Conservation (phyloP, 2,329 filamentous ascomycete species). For the Peltaster fructicola region DNA sequence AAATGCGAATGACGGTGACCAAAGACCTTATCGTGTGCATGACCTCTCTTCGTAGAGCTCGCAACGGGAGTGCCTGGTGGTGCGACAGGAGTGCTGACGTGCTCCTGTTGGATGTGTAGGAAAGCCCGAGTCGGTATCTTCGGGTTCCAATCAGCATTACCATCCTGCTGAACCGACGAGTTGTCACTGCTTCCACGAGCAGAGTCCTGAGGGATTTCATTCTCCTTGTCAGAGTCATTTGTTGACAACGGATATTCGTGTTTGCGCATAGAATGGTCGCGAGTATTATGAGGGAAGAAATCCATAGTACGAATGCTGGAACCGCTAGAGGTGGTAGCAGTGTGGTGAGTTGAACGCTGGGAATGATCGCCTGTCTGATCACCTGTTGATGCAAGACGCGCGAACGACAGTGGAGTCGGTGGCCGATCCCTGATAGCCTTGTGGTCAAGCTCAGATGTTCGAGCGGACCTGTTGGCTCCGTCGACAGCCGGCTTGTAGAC, state of each 20-base stretch:
- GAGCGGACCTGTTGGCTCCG: neutral
- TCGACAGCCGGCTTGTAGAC: slow-evolving; percentile 16
- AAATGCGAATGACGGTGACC: too few relatives aligned
- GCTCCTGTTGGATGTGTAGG: too few relatives aligned
- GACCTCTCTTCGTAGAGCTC: too few relatives aligned
- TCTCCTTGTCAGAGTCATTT: slow-evolving; percentile 9
- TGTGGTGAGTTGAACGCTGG: neutral
- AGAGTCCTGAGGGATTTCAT: too few relatives aligned
- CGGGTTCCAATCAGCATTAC: too few relatives aligned
- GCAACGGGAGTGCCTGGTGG: slow-evolving; percentile 16
- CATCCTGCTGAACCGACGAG: too few relatives aligned
- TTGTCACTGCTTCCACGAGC: too few relatives aligned
- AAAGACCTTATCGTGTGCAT: too few relatives aligned
- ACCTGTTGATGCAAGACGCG: slow-evolving; percentile 3
- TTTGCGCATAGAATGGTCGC: slow-evolving; percentile 19
- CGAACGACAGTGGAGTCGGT: slow-evolving; percentile 7
- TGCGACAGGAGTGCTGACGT: slow-evolving; percentile 8
- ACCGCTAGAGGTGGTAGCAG: slow-evolving; percentile 15
- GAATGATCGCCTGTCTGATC: neutral
- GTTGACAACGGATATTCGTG: slow-evolving; percentile 11
- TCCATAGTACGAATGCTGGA: slow-evolving; percentile 21
- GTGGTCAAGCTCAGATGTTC: neutral
- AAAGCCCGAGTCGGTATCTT: slow-evolving; percentile 6
- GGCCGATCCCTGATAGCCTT: slow-evolving; percentile 4
- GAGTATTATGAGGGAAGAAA: slow-evolving; percentile 22